These are phyloP conservation scores for Craspedostauros australis DNA, from an alignment of 108 stramenopile species.

Conservation along the genomic window DNA sequence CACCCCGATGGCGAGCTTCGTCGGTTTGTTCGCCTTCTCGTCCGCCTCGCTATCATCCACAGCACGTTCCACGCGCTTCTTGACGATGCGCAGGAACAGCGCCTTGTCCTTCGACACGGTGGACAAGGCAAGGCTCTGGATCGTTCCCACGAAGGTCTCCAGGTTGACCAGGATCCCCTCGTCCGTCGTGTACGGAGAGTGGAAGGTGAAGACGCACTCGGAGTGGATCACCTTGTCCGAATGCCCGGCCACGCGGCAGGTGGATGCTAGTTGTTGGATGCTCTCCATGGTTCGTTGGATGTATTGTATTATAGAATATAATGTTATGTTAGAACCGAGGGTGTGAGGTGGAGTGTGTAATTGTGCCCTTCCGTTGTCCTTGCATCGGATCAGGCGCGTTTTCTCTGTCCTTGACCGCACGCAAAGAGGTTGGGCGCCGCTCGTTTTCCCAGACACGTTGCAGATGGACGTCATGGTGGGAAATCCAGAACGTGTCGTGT, in stretches of 20 bases:
- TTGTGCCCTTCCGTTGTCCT: too few relatives aligned
- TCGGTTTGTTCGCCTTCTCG: constrained; percentile 15
- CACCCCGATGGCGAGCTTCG: constrained; percentile 89
- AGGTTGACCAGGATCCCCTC: constrained; percentile 82
- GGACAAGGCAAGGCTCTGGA: constrained; percentile 50
- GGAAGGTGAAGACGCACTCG: constrained; percentile 91
- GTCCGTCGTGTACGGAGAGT: constrained; percentile 72
- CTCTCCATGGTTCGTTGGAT: constrained; percentile 35
- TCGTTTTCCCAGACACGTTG: too few relatives aligned
- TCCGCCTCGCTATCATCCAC: constrained; percentile 6
- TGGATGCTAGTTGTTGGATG: constrained; percentile 36
- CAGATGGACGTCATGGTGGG: too few relatives aligned
- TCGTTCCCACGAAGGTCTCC: constrained; percentile 77
- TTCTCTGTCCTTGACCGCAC: too few relatives aligned
- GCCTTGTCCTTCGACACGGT: constrained; percentile 31
- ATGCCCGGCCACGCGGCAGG: constrained; percentile 59
- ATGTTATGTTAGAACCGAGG: too few relatives aligned
- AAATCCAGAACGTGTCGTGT: too few relatives aligned
- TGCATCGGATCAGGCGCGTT: too few relatives aligned
- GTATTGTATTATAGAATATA: too few relatives aligned
- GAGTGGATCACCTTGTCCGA: constrained; percentile 72
- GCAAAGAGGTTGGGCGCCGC: too few relatives aligned
- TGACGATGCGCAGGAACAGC: constrained; percentile 72
- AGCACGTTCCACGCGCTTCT: constrained; percentile 41
- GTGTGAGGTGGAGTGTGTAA: too few relatives aligned